Base-by-base conservation (phyloP, 768 basidiomycete species). In the Thelephora ganbajun region DNA sequence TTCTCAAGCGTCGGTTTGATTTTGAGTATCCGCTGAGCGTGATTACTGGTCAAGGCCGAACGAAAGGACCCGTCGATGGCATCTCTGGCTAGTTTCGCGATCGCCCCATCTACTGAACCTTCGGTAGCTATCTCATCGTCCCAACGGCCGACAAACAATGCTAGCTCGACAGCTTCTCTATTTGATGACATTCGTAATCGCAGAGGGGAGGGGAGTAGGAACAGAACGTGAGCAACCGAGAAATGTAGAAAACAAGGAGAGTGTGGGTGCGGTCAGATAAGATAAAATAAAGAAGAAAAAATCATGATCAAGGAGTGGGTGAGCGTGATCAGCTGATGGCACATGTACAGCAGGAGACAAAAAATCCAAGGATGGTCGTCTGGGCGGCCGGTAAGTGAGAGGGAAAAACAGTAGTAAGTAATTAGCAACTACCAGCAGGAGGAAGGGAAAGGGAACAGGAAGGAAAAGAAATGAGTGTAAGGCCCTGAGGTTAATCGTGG, bases 41-140 rank as follows among this genome's bases (percentile, higher is more conserved):
- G 56, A 16, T 59, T 48, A 19, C 69, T 69, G 22, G 60, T 59
- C 12, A 77, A 59, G 47, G 65, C 76, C 19, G 67, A 61, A 43
- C 68, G 68, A 64, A 85, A 80, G 43, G 71, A 67, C 52, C 81
- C 80, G 47, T 76, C 68, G 35, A 80, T 64, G 50, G 76, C 77
- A 19, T 71, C 64, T 60, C 74, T 72, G 33, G 74, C 77, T 35
- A 79, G 66, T 47, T 65, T 61, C 11, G 59, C 46, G 45, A 65
- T 45, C 43, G 50, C 45, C 9, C 54, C 50, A 14, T 55, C 44
- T 9, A 9, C 26, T 16, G 51, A 44, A 1, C 33, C 20, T 3
- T 44, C 43, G 13, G 37, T 48, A 43, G 52, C 44, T 6, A 53
- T 51, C 11, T 56, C 23, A 26, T 56, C 53, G 16, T 52, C 34